Evolutionary conservation across 2,329 filamentous ascomycete genomes (phyloP), one percentile per base, ranked within the genome.

Genomic region (Neonectria punicea): DNA sequence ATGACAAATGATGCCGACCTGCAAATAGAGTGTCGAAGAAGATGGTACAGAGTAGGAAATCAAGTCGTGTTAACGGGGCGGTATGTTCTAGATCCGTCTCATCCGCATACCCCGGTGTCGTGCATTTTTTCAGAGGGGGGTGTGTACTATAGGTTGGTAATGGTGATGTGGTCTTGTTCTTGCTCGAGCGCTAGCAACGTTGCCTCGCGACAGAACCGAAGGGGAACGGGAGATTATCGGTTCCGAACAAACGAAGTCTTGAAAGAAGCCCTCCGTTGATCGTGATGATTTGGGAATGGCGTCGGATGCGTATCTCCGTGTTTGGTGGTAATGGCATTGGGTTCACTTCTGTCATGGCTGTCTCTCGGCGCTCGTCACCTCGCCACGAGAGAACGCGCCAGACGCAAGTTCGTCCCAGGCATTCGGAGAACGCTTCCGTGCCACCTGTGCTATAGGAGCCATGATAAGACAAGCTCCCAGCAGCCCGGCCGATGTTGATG

Each of bases 21-120:
- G 65, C 61, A 67, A 74, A 69, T 71, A 73, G 61, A 54, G 55
- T 50, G 28, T 50, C 56, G 62, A 67, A 74, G 61, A 69, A 61
- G 63, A 66, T 64, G 51, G 60, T 68, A 71, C 63, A 74, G 54
- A 65, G 57, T 32, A 63, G 63, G 46, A 67, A 66, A 64, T 55
- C 57, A 66, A 63, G 66, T 73, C 68, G 69, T 74, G 61, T 64
- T 54, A 57, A 65, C 59, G 28, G 61, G 53, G 61, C 41, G 44
- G 53, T 58, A 65, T 44, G 67, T 71, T 67, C 70, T 72, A 63
- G 67, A 68, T 69, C 58, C 61, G 67, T 61, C 59, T 62, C 53
- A 58, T 65, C 55, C 58, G 58, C 65, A 41, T 71, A 61, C 61
- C 65, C 61, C 58, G 61, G 58, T 69, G 59, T 66, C 64, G 67